phyloP scores from a whole-genome alignment of 352 stramenopile species.

The Peronospora destructor region DNA sequence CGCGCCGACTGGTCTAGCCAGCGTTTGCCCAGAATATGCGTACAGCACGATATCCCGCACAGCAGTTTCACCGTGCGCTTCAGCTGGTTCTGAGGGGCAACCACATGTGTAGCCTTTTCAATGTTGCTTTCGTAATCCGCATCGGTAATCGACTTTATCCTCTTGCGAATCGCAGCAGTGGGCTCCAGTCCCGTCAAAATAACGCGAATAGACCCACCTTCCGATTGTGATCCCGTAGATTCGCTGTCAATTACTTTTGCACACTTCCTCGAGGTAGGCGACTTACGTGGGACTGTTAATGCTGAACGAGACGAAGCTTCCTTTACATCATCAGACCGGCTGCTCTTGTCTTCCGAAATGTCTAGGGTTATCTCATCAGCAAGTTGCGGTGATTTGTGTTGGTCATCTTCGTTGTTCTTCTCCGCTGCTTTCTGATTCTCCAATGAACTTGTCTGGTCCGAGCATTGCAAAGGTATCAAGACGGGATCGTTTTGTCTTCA shows the following conservation, averaged over 20 bases:
- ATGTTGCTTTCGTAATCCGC: conserved; percentile 41
- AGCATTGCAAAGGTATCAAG: conserved; percentile 1
- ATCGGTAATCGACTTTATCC: conserved; percentile 38
- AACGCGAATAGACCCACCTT: conserved; percentile 25
- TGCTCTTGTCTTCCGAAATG: neutral
- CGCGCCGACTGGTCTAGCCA: conserved; percentile 44
- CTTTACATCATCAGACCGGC: neutral
- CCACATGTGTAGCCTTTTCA: conserved; percentile 40
- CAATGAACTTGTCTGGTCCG: conserved; percentile 1
- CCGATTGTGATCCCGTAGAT: conserved; percentile 10
- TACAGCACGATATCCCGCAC: conserved; percentile 48
- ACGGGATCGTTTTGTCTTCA: conserved; percentile 22
- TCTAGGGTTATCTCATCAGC: neutral
- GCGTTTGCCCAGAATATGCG: conserved; percentile 39
- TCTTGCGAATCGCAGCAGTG: conserved; percentile 31
- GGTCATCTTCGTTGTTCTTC: neutral
- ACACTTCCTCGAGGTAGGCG: conserved; percentile 9
- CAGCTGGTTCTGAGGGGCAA: conserved; percentile 34
- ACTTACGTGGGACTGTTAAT: conserved; percentile 2
- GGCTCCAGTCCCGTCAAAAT: conserved; percentile 46
- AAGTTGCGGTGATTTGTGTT: neutral
- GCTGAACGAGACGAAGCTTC: neutral
- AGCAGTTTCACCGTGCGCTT: conserved; percentile 59
- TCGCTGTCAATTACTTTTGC: conserved; percentile 11
- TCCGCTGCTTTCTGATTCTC: neutral